Conservation (phyloP, 192 early-diverging fungal genomes). For the Podochytrium sp. region DNA sequence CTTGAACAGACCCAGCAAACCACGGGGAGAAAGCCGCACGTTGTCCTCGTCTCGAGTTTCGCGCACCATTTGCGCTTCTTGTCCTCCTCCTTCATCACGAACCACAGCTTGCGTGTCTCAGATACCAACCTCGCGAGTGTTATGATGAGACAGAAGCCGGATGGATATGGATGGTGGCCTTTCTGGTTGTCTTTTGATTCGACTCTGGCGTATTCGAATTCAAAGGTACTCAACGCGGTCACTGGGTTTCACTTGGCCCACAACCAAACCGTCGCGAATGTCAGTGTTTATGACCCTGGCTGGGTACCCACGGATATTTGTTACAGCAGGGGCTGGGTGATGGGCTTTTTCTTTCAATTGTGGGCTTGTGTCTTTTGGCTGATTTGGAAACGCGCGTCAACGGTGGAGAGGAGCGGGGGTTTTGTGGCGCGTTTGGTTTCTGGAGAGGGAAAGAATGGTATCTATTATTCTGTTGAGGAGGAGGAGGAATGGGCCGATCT, state of each 20-base stretch:
- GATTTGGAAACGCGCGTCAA: background rate
- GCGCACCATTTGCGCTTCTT: too few species aligned
- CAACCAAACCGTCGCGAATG: background rate
- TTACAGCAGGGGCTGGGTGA: background rate
- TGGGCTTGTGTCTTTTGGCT: background rate
- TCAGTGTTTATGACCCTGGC: background rate
- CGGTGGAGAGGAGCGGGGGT: background rate
- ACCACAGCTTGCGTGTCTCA: too few species aligned
- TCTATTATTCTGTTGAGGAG: background rate
- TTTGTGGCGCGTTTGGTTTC: background rate
- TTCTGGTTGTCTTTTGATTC: too few species aligned
- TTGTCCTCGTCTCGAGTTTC: background rate
- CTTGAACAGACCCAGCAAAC: background rate
- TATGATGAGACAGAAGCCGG: too few species aligned
- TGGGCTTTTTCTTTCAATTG: background rate
- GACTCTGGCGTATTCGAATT: conserved; percentile 1
- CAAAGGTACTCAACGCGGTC: background rate
- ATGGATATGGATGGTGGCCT: too few species aligned
- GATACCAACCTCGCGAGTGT: too few species aligned
- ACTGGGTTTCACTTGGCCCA: background rate
- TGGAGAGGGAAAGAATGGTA: background rate
- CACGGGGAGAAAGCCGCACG: background rate
- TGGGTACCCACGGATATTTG: background rate
- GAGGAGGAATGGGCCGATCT: background rate
- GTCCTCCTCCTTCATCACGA: too few species aligned